phyloP scores from a whole-genome alignment of 1,139 yeast genomes.

The Yamadazyma membranifaciens region DNA sequence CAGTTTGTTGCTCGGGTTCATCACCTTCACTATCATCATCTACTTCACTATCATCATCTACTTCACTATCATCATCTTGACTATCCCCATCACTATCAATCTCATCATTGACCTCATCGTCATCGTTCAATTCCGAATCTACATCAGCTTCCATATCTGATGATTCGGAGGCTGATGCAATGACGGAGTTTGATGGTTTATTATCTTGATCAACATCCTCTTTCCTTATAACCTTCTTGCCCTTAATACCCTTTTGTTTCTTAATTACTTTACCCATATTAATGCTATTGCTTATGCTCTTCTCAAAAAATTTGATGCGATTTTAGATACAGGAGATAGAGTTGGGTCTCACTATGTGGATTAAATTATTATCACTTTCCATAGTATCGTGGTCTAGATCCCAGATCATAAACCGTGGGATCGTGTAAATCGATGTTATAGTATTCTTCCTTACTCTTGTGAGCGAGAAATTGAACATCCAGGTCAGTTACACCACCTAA shows the following conservation, averaged over 20 bases:
- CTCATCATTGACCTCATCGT: slow-evolving; percentile 10
- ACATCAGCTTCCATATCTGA: background rate
- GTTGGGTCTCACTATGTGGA: no score
- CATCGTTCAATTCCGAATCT: background rate
- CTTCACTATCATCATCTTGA: slow-evolving; percentile 5
- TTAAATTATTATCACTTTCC: no score
- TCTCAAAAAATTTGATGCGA: slow-evolving; percentile 4
- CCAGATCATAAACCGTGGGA: no score
- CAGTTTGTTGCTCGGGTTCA: slow-evolving; percentile 25
- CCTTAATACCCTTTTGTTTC: slow-evolving; percentile 4
- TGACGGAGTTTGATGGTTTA: no score
- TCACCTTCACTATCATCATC: slow-evolving; percentile 18
- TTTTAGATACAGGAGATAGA: background rate
- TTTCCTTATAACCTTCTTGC: background rate
- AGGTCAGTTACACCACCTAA: no score
- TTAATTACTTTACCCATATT: slow-evolving; percentile 6
- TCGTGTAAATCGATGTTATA: no score
- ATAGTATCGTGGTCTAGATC: no score
- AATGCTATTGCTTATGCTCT: background rate
- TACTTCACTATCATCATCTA: slow-evolving; percentile 9
- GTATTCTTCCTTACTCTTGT: no score
- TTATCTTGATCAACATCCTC: background rate
- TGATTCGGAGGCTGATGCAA: background rate
- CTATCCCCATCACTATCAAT: slow-evolving; percentile 10
- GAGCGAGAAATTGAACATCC: no score